Conservation (phyloP, 352 stramenopile genomes). For the Phytophthora quininea region DNA sequence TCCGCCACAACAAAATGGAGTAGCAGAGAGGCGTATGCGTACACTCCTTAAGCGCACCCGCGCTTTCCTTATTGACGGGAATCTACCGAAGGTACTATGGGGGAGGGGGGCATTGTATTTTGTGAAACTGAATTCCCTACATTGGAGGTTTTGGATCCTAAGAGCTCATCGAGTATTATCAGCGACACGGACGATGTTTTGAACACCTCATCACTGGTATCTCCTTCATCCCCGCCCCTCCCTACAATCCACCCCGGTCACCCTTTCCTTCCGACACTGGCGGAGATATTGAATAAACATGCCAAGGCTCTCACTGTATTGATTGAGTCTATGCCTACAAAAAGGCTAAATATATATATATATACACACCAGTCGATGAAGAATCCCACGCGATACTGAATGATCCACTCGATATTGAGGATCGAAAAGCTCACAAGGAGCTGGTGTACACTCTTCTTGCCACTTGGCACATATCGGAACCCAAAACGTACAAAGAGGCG, state of each 20-base stretch:
- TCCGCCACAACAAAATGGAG: constrained; percentile 30
- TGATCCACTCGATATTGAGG: background rate
- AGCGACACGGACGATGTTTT: no score
- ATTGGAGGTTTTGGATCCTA: constrained; percentile 5
- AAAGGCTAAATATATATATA: background rate
- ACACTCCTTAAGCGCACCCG: constrained; percentile 23
- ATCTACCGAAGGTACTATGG: constrained; percentile 12
- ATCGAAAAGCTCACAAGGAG: background rate
- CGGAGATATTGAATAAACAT: background rate
- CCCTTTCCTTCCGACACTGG: background rate
- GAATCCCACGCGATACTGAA: background rate
- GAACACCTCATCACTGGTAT: background rate
- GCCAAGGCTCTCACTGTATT: background rate
- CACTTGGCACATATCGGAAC: constrained; percentile 9
- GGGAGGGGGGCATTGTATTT: constrained; percentile 10
- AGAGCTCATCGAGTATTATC: background rate
- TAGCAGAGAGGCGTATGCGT: constrained; percentile 30
- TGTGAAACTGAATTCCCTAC: constrained; percentile 7
- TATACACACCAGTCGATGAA: background rate
- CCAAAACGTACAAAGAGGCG: constrained; percentile 11
- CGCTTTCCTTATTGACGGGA: constrained; percentile 21
- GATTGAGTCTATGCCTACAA: background rate
- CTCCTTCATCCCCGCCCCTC: background rate
- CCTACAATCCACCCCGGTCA: no score
- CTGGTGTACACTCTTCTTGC: constrained; percentile 1